Evolutionary conservation across 2,329 filamentous ascomycete genomes (phyloP), one percentile per base, ranked within the genome.

Genomic region (Colletotrichum godetiae): DNA sequence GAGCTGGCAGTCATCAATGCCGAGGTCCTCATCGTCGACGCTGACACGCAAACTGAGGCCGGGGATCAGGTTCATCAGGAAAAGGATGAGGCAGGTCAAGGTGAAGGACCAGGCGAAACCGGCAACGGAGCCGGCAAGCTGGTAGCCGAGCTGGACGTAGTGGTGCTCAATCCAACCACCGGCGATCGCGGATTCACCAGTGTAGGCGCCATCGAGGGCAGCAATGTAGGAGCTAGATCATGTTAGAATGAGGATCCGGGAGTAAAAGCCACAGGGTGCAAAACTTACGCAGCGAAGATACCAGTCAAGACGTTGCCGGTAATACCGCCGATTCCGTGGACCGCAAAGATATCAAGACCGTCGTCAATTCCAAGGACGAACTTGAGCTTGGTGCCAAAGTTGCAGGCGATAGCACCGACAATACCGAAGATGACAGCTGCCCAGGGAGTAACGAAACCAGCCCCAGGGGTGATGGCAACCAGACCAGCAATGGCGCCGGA

Each of bases 311-410:
- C 83, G 78, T 97, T 93, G 63, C 95, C 95, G 71, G 93, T 88
- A 76, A 97, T 94, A 76, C 95, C 95, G 61, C 95, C 94, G 75
- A 97, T 86, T 79, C 90, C 94, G 89, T 97, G 95, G 84, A 97
- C 94, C 77, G 95, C 95, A 84, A 97, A 97, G 79, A 97, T 92
- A 86, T 97, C 95, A 83, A 97, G 93, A 6, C 93, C 92, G 80
- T 97, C 95, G 78, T 97, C 95, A 68, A 97, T 92, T 75, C 91
- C 91, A 79, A 97, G 87, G 61, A 88, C 67, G 78, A 90, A 92
- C 91, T 88, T 92, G 88, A 94, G 89, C 88, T 97, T 97, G 80
- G 95, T 97, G 74, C 92, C 90, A 84, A 96, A 95, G 84, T 97
- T 97, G 88, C 92, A 93, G 73, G 92, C 88, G 66, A 94, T 85